These are phyloP conservation scores for Pseudonitzschia delicatissima DNA, from an alignment of 108 stramenopile species.

Conservation along the genomic window DNA sequence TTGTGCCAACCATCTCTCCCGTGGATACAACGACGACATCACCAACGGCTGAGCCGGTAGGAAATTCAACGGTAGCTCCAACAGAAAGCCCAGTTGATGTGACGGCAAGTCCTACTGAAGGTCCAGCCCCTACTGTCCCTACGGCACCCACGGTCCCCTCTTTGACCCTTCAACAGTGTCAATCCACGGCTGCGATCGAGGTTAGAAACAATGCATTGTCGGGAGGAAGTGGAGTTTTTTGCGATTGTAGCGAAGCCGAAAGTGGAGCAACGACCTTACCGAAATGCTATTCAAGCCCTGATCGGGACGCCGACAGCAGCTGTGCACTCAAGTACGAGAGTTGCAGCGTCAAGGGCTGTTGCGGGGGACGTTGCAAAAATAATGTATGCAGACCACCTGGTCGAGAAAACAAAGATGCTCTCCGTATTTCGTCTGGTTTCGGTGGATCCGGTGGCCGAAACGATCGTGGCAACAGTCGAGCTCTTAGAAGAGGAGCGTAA, in stretches of 20 bases:
- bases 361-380: no score
- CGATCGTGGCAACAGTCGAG: neutral
- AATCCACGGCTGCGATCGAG: constrained; percentile 1
- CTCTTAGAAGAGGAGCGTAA: neutral
- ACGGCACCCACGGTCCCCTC: neutral
- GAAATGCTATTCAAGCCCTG: neutral
- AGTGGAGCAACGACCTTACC: neutral
- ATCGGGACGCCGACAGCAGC: neutral
- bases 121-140: neutral
- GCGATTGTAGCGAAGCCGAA: constrained; percentile 4
- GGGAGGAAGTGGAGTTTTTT: constrained; percentile 6
- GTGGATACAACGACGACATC: neutral
- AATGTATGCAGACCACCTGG: no score
- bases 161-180: neutral
- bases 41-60: neutral
- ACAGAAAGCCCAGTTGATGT: neutral
- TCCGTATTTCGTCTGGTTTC: neutral
- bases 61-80: neutral
- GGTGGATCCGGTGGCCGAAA: neutral
- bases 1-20: neutral
- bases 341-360: no score
- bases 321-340: no score
- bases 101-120: neutral
- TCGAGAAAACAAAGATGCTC: no score
- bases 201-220: neutral